Evolutionary conservation across 257 asterid species (phyloP), one percentile per base, ranked within the genome.

Genomic region (Ligustrum vulgare): DNA sequence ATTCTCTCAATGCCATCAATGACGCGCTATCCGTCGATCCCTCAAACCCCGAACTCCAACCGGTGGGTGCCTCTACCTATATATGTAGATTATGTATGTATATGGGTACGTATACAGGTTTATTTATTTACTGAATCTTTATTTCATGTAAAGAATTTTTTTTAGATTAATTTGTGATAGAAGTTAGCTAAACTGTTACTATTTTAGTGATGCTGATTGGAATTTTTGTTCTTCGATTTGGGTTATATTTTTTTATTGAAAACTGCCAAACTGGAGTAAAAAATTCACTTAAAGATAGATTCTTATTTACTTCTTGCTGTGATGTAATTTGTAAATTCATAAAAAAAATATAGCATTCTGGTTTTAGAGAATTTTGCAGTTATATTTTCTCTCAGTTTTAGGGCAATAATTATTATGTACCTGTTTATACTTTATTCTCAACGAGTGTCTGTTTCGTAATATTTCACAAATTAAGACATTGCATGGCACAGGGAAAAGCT

Each of bases 11-110:
- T 69, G 89, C 92, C 84, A 83, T 94, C 75, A 32, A 79, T 71
- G 88, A 89, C 43, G 98, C 96, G 66, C 91, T 94, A 73, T 72
- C 88, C 32, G 37, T 84, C 75, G 95, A 94, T 69, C 89, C 98
- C 75, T 81, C 89, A 75, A 79, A 92, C 70, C 28, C 86, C 51
- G 97, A 94, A 58, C 96, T 92, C 74, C 89, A 88, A 31, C 80
- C 88, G 85, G 98, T 94, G 66, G 22, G 85, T 75, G 72, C 33
- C 43, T 76, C 81, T 65, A 64, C 28, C 75, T 45, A 16, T 36
- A 6, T 45, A 6, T 71, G 11, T 32, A 74, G 37, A 51, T 32
- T 22, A 3, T 23, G 32, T 58, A 4, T 70, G 15, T 22, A 74
- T 47, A 41, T 33, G 15, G 22, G 18, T 65, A 58, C 23, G 31